Evolutionary conservation across 768 basidiomycete genomes (phyloP), one percentile per base, ranked within the genome.

Genomic region (Clavaria fumosa): DNA sequence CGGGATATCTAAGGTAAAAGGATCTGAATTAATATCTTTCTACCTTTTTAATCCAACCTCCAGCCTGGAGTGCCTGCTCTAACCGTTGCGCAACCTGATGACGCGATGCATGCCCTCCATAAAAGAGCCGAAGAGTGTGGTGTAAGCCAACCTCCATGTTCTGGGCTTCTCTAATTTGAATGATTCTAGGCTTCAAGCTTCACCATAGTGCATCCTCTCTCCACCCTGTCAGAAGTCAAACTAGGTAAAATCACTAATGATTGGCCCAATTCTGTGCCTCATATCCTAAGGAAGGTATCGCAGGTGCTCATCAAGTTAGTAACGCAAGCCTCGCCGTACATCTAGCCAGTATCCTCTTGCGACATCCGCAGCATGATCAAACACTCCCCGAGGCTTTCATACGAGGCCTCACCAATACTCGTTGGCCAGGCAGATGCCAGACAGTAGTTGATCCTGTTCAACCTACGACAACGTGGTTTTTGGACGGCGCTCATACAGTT

Each of bases 351-450:
- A 56, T 63, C 31, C 90, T 91, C 58, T 53, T 95, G 12, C 57
- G 15, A 40, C 51, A 3, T 40, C 50, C n/a, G 27, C n/a, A 47
- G 4, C 42, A 51, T 2, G 53, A 53, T 5, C 46, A 46, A 5
- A 42, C 50, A 2, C 58, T 93, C 7, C 62, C 80, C 0, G 47
- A 58, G 7, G 44, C 63, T 2, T 77, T 84, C 43, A 50, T 75
- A 23, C 48, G 59, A 14, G 90, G 80, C 3, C 61, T 97, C 15
- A 57, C 71, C 47, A 57, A 64, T 14, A 68, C 89, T 3, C 71
- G 63, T 42, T 99, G 95, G 93, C 91, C 95, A 7, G 95, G 93
- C 9, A 73, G 95, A 31, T 99, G 95, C 53, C 95, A 99, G 58
- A 70, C 69, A 6, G 72, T 93, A 9, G 34, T 40, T 7, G 89